These are phyloP conservation scores for Melastoma candidum DNA, from an alignment of 441 rosid genomes.

Conservation along the genomic window DNA sequence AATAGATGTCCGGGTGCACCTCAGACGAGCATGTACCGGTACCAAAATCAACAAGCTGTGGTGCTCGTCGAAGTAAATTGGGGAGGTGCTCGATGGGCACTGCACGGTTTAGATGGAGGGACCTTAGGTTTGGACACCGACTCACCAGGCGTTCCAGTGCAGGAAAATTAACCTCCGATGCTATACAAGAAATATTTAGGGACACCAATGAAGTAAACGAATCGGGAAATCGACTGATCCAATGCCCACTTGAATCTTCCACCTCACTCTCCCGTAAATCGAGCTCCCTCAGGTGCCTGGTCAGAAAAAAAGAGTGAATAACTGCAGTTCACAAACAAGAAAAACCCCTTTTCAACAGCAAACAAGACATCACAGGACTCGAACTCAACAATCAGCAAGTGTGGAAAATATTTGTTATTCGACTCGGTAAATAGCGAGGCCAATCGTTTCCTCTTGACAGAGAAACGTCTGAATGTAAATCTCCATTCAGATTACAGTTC, in stretches of 20 bases:
- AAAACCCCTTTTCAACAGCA: not conserved
- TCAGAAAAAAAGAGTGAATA: not conserved
- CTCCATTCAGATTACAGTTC: too few relatives aligned
- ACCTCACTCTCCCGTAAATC: conserved; percentile 82
- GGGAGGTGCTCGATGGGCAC: conserved; percentile 61
- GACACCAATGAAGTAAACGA: conserved; percentile 57
- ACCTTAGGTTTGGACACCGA: conserved; percentile 55
- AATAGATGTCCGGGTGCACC: conserved; percentile 35
- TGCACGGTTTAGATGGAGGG: conserved; percentile 59
- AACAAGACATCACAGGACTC: too few relatives aligned
- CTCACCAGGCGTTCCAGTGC: conserved; percentile 72
- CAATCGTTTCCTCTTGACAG: too few relatives aligned
- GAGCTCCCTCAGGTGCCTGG: conserved; percentile 66
- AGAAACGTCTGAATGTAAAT: too few relatives aligned
- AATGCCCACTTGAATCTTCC: conserved; percentile 73
- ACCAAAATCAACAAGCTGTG: conserved; percentile 76
- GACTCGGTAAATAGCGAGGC: too few relatives aligned
- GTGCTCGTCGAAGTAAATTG: conserved; percentile 54
- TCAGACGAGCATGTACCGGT: conserved; percentile 58
- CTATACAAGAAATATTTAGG: conserved; percentile 70
- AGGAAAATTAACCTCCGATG: conserved; percentile 53
- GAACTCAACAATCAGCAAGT: too few relatives aligned
- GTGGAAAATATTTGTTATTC: too few relatives aligned
- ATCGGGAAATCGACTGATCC: conserved; percentile 82
- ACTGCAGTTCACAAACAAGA: not conserved